Evolutionary conservation across 75 land plant genomes (phyloP).

Genomic region (Isoetes taiwanensis): DNA sequence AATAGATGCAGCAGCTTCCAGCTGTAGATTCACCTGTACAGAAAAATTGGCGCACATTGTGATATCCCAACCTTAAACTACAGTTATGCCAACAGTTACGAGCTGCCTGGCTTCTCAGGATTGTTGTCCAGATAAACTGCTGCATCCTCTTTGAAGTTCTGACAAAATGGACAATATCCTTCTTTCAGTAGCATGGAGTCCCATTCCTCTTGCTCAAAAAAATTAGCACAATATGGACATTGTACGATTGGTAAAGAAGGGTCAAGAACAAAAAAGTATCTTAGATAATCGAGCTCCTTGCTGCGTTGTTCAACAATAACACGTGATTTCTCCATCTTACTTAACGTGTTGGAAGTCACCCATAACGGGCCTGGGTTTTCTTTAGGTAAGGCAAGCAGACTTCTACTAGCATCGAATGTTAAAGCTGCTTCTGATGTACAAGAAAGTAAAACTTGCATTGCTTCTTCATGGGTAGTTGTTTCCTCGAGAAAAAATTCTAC

Average conservation of each 20-base stretch:
- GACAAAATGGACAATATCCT: conserved; percentile 23
- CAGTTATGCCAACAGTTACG: too few species aligned
- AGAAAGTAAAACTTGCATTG: conserved; percentile 10
- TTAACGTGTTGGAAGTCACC: conserved; percentile 14
- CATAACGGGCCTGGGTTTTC: conserved; percentile 2
- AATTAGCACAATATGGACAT: conserved; percentile 20
- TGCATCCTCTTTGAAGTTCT: too few species aligned
- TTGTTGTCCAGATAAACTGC: too few species aligned
- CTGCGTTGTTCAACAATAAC: conserved; percentile 14
- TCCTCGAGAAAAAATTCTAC: conserved; percentile 25
- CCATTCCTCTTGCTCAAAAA: conserved; percentile 34
- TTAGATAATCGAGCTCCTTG: neutral
- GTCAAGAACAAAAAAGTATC: conserved; percentile 25
- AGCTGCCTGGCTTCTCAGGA: too few species aligned
- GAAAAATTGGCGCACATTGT: too few species aligned
- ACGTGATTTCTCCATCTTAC: conserved; percentile 11
- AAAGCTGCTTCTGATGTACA: neutral
- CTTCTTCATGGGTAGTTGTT: conserved; percentile 18
- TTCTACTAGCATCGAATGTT: conserved; percentile 1
- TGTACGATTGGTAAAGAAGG: conserved; percentile 11
- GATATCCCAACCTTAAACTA: too few species aligned
- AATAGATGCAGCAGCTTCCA: too few species aligned
- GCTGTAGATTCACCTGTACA: too few species aligned
- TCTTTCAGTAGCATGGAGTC: conserved; percentile 16
- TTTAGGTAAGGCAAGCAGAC: neutral